A percentile compares a stretch with the other conserved stretches of the same genome.
These are phyloP conservation scores for Penicillium herquei DNA, from an alignment of 495 filamentous ascomycete species.

Conservation along the genomic window DNA sequence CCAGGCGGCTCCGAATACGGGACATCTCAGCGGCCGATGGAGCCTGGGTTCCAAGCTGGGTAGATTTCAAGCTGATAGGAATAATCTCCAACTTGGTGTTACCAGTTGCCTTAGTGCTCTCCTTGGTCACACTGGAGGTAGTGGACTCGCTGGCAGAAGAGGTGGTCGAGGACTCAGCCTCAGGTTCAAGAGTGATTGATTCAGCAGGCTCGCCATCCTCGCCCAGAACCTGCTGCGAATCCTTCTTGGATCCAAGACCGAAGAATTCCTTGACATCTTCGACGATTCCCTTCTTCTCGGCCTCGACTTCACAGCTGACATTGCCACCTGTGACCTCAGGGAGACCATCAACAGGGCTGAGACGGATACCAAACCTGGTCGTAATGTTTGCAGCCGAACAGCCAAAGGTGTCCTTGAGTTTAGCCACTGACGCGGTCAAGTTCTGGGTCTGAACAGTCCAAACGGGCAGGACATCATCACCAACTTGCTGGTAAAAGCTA, in stretches of 20 bases:
- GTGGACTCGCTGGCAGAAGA: conserved; percentile 41
- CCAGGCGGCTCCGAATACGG: conserved; percentile 68
- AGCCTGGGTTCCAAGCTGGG: conserved; percentile 58
- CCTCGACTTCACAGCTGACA: conserved; percentile 80
- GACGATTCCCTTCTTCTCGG: conserved; percentile 73
- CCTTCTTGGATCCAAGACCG: conserved; percentile 86
- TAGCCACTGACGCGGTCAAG: conserved; percentile 73
- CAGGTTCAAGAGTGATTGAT: conserved; percentile 50
- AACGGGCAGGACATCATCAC: conserved; percentile 47
- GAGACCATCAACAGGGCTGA: conserved; percentile 73
- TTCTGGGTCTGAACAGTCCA: conserved; percentile 70
- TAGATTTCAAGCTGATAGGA: conserved; percentile 60
- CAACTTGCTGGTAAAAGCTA: conserved; percentile 71
- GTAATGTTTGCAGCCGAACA: conserved; percentile 75
- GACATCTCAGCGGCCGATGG: conserved; percentile 56
- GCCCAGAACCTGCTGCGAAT: conserved; percentile 72
- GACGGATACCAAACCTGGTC: conserved; percentile 72
- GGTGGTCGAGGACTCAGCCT: conserved; percentile 48
- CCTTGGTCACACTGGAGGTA: conserved; percentile 47
- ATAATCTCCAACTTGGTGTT: conserved; percentile 71
- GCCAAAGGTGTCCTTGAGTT: conserved; percentile 70
- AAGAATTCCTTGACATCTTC: conserved; percentile 95
- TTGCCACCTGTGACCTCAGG: conserved; percentile 73
- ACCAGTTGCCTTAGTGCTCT: conserved; percentile 45
- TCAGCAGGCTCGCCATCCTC: conserved; percentile 51